These are phyloP conservation scores for Epichloe festucae DNA, from an alignment of 2,329 filamentous ascomycete species.

Conservation along the genomic window DNA sequence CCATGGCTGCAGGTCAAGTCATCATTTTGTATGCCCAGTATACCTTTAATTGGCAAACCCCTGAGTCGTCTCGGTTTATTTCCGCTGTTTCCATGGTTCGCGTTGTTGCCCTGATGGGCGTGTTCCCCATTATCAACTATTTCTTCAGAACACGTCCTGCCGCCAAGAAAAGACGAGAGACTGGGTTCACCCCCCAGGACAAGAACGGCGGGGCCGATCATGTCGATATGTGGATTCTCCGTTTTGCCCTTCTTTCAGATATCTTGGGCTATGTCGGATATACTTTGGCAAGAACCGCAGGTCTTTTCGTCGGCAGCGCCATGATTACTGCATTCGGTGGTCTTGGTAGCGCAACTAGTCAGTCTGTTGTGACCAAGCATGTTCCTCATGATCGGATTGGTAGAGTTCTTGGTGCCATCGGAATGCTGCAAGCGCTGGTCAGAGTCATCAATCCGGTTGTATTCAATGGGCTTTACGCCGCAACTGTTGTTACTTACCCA, in stretches of 20 bases:
- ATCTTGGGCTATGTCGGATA: slow-evolving; percentile 66
- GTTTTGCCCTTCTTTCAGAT: slow-evolving; percentile 63
- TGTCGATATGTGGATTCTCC: slow-evolving; percentile 67
- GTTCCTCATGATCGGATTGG: slow-evolving; percentile 72
- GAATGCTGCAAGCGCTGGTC: slow-evolving; percentile 70
- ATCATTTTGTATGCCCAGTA: slow-evolving; percentile 73
- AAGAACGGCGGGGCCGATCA: slow-evolving; percentile 57
- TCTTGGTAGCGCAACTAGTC: slow-evolving; percentile 72
- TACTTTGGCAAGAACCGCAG: slow-evolving; percentile 45
- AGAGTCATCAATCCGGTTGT: slow-evolving; percentile 67
- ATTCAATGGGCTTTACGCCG: slow-evolving; percentile 77
- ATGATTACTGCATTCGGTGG: slow-evolving; percentile 67
- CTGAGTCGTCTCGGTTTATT: slow-evolving; percentile 70
- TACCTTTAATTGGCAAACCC: slow-evolving; percentile 69
- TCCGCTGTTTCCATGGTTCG: slow-evolving; percentile 67
- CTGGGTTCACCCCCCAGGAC: slow-evolving; percentile 26
- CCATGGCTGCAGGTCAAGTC: slow-evolving; percentile 70
- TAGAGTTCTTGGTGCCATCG: slow-evolving; percentile 77
- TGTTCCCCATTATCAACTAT: slow-evolving; percentile 68
- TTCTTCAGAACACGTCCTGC: slow-evolving; percentile 49
- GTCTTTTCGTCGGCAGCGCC: slow-evolving; percentile 58
- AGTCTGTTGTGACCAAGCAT: slow-evolving; percentile 80
- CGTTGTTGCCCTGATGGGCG: slow-evolving; percentile 58
- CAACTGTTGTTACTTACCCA: slow-evolving; percentile 64
- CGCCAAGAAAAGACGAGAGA: slow-evolving; percentile 25